Base-by-base conservation (phyloP, 2,329 filamentous ascomycete genomes). In the Chalaropsis thielavioides region DNA sequence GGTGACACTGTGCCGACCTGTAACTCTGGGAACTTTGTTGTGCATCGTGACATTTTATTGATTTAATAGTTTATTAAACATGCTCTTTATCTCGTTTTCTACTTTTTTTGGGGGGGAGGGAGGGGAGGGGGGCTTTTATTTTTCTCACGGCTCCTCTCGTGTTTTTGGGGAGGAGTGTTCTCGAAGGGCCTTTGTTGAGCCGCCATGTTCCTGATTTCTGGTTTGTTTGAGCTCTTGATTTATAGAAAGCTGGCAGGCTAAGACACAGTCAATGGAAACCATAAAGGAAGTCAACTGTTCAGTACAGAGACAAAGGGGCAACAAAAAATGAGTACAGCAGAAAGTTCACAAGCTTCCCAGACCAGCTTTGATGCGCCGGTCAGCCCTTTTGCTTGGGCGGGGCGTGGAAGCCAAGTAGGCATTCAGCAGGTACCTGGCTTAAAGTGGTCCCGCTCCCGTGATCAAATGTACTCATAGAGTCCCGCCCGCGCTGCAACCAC, bases 111-210 rank as follows among this genome's bases (percentile, higher is more conserved):
- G 51, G 51, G n/a, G 51, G 27, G 24, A 19, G 51, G 46, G 31
- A 35, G n/a, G n/a, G n/a, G n/a, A n/a, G n/a, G n/a, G 5, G 10
- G 19, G 11, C 11, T 10, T 35, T 56, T 56, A 44, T 56, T 54
- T 56, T 56, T 31, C 15, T 17, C 51, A 56, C 17, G 27, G 51
- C 46, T 35, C 51, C 51, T 56, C 51, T 56, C 51, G 51, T 56
- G 51, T 56, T 56, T 56, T 27, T n/a, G 51, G 51, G 51, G 27
- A 31, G 51, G 27, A 31, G 51, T 27, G 51, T 56, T 56, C 51
- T 56, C 51, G 51, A 56, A 56, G 24, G 51, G 51, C 51, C 51
- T 56, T 56, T 56, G 51, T 56, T 56, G 51, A 56, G 51, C 51
- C 51, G 51, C 51, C 51, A 31, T 56, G 51, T 56, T 31, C 24